A percentile compares a stretch with the other conserved stretches of the same genome.
These are phyloP conservation scores for Ganoderma lucidum DNA, from an alignment of 1,284 basidiomycete species.

Conservation along the genomic window DNA sequence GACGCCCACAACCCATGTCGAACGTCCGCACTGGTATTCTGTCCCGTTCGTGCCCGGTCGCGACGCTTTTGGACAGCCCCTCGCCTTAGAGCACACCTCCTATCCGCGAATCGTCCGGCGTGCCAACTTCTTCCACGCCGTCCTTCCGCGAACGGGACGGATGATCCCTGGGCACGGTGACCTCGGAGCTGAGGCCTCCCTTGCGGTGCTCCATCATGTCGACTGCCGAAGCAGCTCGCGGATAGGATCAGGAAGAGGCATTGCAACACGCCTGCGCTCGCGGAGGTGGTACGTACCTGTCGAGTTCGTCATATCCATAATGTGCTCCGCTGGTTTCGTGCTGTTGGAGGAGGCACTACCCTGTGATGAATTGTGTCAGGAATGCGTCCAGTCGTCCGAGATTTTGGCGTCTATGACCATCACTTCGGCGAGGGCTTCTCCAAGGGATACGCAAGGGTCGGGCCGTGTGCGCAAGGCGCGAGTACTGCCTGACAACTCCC, in stretches of 20 bases:
- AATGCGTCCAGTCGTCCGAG: background rate
- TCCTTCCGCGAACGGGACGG: slow-evolving; percentile 7
- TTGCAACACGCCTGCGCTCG: background rate
- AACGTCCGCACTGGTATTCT: background rate
- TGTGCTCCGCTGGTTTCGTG: background rate
- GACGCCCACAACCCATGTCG: background rate
- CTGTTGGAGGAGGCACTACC: background rate
- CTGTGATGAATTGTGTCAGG: background rate
- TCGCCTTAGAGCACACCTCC: background rate
- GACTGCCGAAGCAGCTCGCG: background rate
- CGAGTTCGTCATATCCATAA: background rate
- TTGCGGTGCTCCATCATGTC: slow-evolving; percentile 10
- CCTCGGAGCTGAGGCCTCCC: slow-evolving; percentile 15
- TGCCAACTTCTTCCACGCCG: slow-evolving; percentile 5
- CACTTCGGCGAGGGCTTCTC: slow-evolving; percentile 14
- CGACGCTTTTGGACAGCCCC: background rate
- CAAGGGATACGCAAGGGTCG: slow-evolving; percentile 21
- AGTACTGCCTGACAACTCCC: background rate
- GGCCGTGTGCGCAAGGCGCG: background rate
- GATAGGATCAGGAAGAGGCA: background rate
- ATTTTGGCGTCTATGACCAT: background rate
- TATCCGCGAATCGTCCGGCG: slow-evolving; percentile 26
- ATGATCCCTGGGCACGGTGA: background rate
- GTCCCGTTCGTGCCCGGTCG: background rate
- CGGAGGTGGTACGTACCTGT: background rate